Evolutionary conservation across 192 early-diverging fungal genomes (phyloP), one percentile per base, ranked within the genome.

Genomic region (Coemansia umbellata): DNA sequence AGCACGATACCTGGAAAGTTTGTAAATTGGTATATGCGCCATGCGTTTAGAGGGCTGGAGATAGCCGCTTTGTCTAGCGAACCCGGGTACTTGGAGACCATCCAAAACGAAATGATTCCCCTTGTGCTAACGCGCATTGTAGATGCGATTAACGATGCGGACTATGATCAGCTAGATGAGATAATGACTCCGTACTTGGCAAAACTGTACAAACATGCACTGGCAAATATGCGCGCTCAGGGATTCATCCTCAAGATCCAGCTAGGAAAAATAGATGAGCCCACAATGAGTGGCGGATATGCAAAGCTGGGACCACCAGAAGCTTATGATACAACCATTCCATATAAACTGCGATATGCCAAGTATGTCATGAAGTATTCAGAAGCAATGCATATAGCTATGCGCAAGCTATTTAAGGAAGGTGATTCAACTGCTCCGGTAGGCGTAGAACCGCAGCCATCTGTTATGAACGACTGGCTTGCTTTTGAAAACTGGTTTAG

Each of bases 191-290:
- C 55, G 15, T n/a, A 51, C 8, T 9, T 66, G 8, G 31, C 57
- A 3, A 55, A 41, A 11, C 28, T 59, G 15, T 66, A 66, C 39
- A 66, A 55, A 28, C 44, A 39, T 27, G 56, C 64, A 7, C 14
- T 66, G 17, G 51, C 37, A 0, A 40, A 59, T 5, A 37, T 66
- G 22, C 28, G 37, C 31, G 43, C 57, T 24, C 55, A 66, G 33
- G 56, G 56, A 8, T 59, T 1, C 13, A 24, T 10, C 8, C n/a
- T 13, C 1, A 27, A 37, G 9, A 24, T 22, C 10, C 24, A 18
- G 5, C 1, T 14, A 5, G 31, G 37, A 8, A 0, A 21, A 14
- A 19, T 50, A 1, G 48, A 27, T 19, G 24, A 22, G 36, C 2
- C 26, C 6, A n/a, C n/a, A n/a, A n/a, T n/a, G n/a, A n/a, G n/a